Base-by-base conservation (phyloP, 2,329 filamentous ascomycete species). In the Malbranchea zuffiana region DNA sequence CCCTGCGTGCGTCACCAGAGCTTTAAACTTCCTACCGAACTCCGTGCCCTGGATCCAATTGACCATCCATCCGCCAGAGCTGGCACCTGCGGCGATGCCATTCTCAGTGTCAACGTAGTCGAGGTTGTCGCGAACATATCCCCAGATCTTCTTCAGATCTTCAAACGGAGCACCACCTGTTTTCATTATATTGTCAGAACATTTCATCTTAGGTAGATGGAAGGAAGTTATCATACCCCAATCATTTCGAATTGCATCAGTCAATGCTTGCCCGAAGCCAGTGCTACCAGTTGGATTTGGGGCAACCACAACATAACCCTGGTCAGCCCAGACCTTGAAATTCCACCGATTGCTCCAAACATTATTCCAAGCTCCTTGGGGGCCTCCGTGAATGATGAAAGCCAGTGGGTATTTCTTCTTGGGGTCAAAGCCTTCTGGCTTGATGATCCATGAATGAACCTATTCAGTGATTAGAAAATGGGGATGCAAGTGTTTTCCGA, bases 1-100 rank as follows among this genome's bases (percentile, higher is more conserved):
- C 32, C 86, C 86, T 48, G 93, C 85, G 55, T 94, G 86, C 50
- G 79, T 86, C 18, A 93, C 85, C 3, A 95, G 69, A 0, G 85
- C 85, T 59, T 84, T 84, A 71, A 95, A 92, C 47, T 80, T 76
- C 18, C 83, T 76, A 13, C 85, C 86, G 0, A 95, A 71, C 1
- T 75, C 71, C 44, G 90, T 81, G 6, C 87, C 87, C 60, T 94
- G 85, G 49, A 94, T 85, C 86, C 87, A 93, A 56, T 93, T 72
- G 51, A 60, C 55, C 54, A 71, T 70, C 50, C 61, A 65, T 1
- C 58, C 61, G 32, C 61, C 62, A 41, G 55, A 65, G 32, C 53
- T 58, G 31, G 59, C 60, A 11, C 62, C 61, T 3, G 58, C 58
- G 33, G 58, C 61, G 30, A 64, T 53, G 11, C 55, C 57, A 28